A percentile compares a stretch with the other conserved stretches of the same genome.
These are phyloP conservation scores for Isatis tinctoria DNA, from an alignment of 345 rosid genomes.

Conservation along the genomic window DNA sequence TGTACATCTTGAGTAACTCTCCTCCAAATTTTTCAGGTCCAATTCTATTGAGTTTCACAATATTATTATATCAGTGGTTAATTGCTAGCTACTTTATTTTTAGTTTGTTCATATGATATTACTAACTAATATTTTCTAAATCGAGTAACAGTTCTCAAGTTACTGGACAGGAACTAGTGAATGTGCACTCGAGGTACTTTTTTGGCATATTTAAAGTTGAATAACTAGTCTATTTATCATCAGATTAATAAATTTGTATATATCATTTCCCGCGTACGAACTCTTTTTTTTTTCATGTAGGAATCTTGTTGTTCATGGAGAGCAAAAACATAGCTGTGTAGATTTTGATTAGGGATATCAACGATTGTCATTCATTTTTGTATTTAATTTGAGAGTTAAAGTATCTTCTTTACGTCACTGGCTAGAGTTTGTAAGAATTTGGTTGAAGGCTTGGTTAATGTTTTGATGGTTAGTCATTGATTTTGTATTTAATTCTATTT, in stretches of 20 bases:
- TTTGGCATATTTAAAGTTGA: not conserved
- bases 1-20: conserved; percentile 35
- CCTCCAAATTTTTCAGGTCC: conserved; percentile 37
- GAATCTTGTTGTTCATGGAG: not conserved
- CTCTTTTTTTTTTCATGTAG: conserved; percentile 6
- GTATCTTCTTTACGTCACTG: not conserved
- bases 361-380: not conserved
- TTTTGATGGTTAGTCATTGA: not conserved
- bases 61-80: not conserved
- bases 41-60: not conserved
- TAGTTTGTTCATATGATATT: not conserved
- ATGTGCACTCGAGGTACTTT: conserved; percentile 12
- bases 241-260: not conserved
- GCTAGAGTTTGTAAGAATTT: conserved; percentile 20
- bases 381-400: conserved; percentile 4
- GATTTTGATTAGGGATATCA: conserved; percentile 17
- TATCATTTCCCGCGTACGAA: not conserved
- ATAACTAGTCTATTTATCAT: not conserved
- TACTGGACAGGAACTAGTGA: conserved; percentile 31
- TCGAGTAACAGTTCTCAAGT: conserved; percentile 30
- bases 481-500: not conserved
- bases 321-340: conserved; percentile 12
- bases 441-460: conserved; percentile 19
- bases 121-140: not conserved
- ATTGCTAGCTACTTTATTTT: not conserved